Percentiles rank a stretch among this genome's conserved stretches.
These are phyloP conservation scores for Spergularia azorica DNA, from an alignment of 179 eudicot species.

Conservation along the genomic window DNA sequence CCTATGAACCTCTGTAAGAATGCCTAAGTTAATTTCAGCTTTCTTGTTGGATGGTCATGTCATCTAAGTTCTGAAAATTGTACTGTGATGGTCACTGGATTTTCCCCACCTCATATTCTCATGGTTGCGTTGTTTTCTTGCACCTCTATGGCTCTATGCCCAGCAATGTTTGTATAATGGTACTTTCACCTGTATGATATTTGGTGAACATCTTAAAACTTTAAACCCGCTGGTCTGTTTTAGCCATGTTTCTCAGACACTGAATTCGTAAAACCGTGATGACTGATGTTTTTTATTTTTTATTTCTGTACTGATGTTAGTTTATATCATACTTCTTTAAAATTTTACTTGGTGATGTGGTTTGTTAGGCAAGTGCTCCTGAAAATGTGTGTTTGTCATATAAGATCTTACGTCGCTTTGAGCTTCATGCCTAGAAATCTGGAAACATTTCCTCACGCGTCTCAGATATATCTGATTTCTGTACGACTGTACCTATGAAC, in stretches of 20 bases:
- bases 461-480: too few species aligned
- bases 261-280: neutral
- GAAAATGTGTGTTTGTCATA: too few species aligned
- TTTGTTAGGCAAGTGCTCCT: too few species aligned
- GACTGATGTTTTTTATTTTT: too few species aligned
- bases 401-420: too few species aligned
- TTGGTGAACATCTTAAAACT: constrained; percentile 8
- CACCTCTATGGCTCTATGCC: constrained; percentile 4
- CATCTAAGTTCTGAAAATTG: constrained; percentile 8
- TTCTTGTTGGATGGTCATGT: constrained; percentile 12
- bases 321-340: neutral
- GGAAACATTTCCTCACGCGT: too few species aligned
- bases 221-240: neutral
- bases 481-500: too few species aligned
- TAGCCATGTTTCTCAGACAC: neutral
- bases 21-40: constrained; percentile 16
- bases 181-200: constrained; percentile 14
- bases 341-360: neutral
- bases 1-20: constrained; percentile 21
- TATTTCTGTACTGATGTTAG: neutral
- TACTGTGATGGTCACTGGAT: constrained; percentile 12
- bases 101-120: neutral
- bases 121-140: constrained; percentile 1
- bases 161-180: constrained; percentile 21
- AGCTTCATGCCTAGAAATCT: too few species aligned